phyloP scores from a whole-genome alignment of 345 rosid genomes.

The Melastoma malabathricum region DNA sequence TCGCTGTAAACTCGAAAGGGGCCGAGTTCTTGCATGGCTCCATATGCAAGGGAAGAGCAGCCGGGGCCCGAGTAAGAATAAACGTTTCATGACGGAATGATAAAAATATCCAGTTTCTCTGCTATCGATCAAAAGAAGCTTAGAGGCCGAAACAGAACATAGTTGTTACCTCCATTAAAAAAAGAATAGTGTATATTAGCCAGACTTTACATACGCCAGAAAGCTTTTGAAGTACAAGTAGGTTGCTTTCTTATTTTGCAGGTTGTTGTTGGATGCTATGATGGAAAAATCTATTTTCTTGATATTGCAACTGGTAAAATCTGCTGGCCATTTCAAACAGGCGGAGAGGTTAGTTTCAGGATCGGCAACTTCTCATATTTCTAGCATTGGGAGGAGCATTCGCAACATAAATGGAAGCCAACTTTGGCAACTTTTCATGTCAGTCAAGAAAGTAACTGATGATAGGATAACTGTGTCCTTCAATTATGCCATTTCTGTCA shows the following conservation, averaged over 20 bases:
- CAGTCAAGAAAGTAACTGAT: too few species aligned
- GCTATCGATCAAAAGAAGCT: not conserved
- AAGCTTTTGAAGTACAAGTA: conserved; percentile 4
- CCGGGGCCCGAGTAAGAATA: conserved; percentile 23
- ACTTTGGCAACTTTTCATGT: too few species aligned
- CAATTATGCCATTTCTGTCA: not conserved
- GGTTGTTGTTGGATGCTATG: conserved; percentile 93
- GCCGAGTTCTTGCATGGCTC: conserved; percentile 41
- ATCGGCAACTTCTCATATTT: too few species aligned
- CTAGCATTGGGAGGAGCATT: too few species aligned
- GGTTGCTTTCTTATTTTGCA: conserved; percentile 13
- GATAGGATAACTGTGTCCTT: not conserved
- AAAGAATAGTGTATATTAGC: too few species aligned
- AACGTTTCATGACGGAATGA: not conserved
- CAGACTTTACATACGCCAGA: too few species aligned
- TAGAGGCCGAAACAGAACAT: not conserved
- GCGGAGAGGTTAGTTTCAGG: conserved; percentile 51
- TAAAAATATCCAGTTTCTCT: not conserved
- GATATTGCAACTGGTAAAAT: conserved; percentile 52
- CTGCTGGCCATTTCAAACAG: conserved; percentile 74
- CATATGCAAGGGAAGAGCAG: conserved; percentile 32
- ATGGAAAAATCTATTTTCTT: conserved; percentile 70
- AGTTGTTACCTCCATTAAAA: conserved; percentile 44
- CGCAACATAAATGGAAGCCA: too few species aligned
- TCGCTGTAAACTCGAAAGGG: conserved; percentile 31